phyloP scores from a whole-genome alignment of 352 stramenopile species.

The Blastocystis hominis region DNA sequence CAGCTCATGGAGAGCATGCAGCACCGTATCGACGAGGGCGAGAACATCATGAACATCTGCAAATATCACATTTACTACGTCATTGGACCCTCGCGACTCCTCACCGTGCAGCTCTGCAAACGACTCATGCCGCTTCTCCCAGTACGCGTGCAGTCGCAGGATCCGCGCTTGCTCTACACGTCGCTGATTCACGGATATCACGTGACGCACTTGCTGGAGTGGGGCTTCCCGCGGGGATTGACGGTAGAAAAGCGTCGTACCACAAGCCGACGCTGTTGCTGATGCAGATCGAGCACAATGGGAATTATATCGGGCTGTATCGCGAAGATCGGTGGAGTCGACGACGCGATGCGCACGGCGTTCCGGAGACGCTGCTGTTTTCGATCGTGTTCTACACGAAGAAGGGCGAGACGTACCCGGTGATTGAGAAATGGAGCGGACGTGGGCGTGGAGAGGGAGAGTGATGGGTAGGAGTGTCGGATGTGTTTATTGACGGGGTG shows the following conservation, averaged over 20 bases:
- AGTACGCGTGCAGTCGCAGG: constrained; percentile 39
- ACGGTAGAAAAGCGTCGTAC: neutral
- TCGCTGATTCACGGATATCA: constrained; percentile 40
- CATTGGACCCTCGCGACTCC: neutral
- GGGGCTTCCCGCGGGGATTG: neutral
- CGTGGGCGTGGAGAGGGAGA: neutral
- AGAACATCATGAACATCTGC: constrained; percentile 53
- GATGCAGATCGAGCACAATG: constrained; percentile 39
- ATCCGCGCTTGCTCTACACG: constrained; percentile 20
- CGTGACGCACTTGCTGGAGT: constrained; percentile 30
- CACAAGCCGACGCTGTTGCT: constrained; percentile 24
- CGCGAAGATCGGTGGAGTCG: constrained; percentile 27
- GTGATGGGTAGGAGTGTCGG: neutral
- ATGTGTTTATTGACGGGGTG: constrained; percentile 39
- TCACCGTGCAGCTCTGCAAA: constrained; percentile 1
- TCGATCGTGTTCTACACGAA: neutral
- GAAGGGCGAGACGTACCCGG: neutral
- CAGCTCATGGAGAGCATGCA: constrained; percentile 24
- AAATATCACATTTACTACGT: constrained; percentile 48
- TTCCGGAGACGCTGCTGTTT: constrained; percentile 8
- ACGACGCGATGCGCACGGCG: neutral
- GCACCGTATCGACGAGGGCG: constrained; percentile 26
- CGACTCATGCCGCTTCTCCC: neutral
- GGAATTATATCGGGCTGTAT: constrained; percentile 40
- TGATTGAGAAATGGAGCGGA: constrained; percentile 38